Conservation (phyloP, 2,329 filamentous ascomycete genomes). For the Penicillium nordicum region DNA sequence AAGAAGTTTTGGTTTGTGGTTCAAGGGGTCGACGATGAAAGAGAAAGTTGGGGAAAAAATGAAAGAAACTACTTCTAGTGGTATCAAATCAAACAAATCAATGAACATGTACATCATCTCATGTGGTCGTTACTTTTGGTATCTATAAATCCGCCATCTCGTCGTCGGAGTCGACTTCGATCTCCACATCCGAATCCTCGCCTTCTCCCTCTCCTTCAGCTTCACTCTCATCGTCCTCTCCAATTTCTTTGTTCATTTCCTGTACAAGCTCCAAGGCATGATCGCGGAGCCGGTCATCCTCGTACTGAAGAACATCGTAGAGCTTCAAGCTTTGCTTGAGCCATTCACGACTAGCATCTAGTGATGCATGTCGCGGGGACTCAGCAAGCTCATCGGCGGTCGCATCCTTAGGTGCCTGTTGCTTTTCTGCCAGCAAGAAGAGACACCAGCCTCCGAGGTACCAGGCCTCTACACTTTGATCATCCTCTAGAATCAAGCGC, state of each 20-base stretch:
- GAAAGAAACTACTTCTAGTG: slow-evolving; percentile 21
- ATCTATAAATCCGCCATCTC: slow-evolving; percentile 53
- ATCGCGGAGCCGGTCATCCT: slow-evolving; percentile 45
- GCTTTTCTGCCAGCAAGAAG: slow-evolving; percentile 60
- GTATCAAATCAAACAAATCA: slow-evolving; percentile 31
- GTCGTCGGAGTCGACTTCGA: slow-evolving; percentile 53
- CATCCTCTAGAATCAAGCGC: slow-evolving; percentile 79
- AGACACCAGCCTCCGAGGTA: slow-evolving; percentile 95
- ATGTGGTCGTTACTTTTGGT: slow-evolving; percentile 17
- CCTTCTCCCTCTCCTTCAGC: slow-evolving; percentile 53
- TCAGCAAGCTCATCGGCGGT: slow-evolving; percentile 37
- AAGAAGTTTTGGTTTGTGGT: slow-evolving; percentile 5
- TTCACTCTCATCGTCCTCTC: slow-evolving; percentile 57
- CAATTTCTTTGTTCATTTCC: slow-evolving; percentile 62
- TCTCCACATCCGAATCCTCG: slow-evolving; percentile 50
- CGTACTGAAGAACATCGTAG: slow-evolving; percentile 77
- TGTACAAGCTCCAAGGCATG: slow-evolving; percentile 45
- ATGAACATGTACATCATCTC: slow-evolving; percentile 26
- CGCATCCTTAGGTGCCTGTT: slow-evolving; percentile 38
- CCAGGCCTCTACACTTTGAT: slow-evolving; percentile 92
- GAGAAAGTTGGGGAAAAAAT: neutral
- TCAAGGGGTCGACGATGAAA: neutral
- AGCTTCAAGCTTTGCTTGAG: slow-evolving; percentile 74
- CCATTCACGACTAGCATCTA: slow-evolving; percentile 77
- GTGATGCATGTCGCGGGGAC: slow-evolving; percentile 58